A percentile compares a stretch with the other conserved stretches of the same genome.
Evolutionary conservation across 176 grass and related monocot species (phyloP).

Genomic region (Dactylis glomerata): DNA sequence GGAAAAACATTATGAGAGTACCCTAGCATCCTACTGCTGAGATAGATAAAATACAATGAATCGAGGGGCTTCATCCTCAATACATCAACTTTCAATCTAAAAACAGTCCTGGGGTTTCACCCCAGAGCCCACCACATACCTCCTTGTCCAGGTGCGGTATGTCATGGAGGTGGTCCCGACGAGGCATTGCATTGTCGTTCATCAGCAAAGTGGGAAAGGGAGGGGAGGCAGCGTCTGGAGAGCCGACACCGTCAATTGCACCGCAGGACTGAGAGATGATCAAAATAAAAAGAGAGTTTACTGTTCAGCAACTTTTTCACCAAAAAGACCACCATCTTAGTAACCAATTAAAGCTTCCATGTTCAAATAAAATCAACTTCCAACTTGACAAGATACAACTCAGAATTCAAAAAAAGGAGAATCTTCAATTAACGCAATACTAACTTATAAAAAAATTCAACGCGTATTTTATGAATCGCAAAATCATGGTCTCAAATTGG

Average conservation of each 20-base stretch:
- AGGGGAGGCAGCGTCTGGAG: too few relatives aligned
- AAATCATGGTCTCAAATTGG: background rate
- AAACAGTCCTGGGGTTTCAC: background rate
- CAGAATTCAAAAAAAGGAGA: background rate
- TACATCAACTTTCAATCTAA: background rate
- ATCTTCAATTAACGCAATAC: background rate
- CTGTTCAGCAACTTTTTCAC: background rate
- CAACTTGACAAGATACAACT: background rate
- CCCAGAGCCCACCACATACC: background rate
- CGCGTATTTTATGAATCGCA: background rate
- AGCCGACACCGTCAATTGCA: too few relatives aligned
- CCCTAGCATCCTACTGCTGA: background rate
- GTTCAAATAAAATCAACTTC: background rate
- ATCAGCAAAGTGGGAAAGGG: too few relatives aligned
- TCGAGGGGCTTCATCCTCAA: background rate
- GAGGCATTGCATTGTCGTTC: background rate
- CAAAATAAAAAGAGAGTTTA: background rate
- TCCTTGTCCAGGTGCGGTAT: background rate
- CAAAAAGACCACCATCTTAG: background rate
- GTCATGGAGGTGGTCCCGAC: background rate
- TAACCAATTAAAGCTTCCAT: background rate
- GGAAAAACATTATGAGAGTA: too few relatives aligned
- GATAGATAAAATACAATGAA: background rate
- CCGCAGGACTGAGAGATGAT: background rate
- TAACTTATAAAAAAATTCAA: background rate